These are phyloP conservation scores for Aspergillus ochraceoroseus DNA, from an alignment of 2,329 filamentous ascomycete species.

Conservation along the genomic window DNA sequence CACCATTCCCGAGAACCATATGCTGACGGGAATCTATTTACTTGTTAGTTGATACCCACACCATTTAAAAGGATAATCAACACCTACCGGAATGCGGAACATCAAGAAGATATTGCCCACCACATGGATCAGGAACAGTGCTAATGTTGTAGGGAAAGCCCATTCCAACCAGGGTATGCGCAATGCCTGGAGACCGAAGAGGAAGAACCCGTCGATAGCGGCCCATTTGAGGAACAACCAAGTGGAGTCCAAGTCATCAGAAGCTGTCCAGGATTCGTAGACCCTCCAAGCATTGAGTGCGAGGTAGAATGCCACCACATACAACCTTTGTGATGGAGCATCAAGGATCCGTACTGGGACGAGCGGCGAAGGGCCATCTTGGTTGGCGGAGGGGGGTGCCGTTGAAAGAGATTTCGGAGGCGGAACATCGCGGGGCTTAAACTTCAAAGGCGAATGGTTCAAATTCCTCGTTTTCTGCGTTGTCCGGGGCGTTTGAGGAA, in stretches of 20 bases:
- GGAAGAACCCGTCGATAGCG: conserved; percentile 74
- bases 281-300: conserved; percentile 74
- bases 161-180: conserved; percentile 96
- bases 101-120: conserved; percentile 78
- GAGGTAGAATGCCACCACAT: conserved; percentile 74
- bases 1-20: conserved; percentile 66
- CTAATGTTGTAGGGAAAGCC: conserved; percentile 67
- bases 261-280: conserved; percentile 76
- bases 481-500: conserved; percentile 66
- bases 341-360: conserved; percentile 80
- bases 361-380: conserved; percentile 51
- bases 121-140: conserved; percentile 67
- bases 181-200: conserved; percentile 80
- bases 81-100: conserved; percentile 75
- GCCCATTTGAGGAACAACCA: conserved; percentile 93
- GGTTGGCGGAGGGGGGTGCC: conserved; percentile 19
- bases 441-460: conserved; percentile 26
- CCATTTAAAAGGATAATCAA: conserved; percentile 9
- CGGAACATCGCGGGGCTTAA: conserved; percentile 24
- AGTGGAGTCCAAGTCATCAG: conserved; percentile 81
- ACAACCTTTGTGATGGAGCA: conserved; percentile 84
- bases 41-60: conserved; percentile 10
- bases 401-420: conserved; percentile 25
- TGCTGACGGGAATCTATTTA: conserved; percentile 62
- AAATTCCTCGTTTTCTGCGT: conserved; percentile 36